Evolutionary conservation across 768 basidiomycete genomes (phyloP), one percentile per base, ranked within the genome.

Genomic region (Hericium alpestre): DNA sequence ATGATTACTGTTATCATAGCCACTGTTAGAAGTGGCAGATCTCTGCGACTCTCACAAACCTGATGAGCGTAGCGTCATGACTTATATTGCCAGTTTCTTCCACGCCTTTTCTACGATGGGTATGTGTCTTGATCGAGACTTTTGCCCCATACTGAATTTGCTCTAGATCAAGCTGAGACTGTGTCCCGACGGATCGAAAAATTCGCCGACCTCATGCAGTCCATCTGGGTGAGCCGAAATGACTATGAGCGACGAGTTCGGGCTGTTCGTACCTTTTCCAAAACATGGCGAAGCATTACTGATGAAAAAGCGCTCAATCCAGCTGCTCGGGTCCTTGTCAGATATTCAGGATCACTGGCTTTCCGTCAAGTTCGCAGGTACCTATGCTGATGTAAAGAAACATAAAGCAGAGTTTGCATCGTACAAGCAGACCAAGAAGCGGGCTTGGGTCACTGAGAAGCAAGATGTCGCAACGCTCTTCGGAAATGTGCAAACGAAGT

Each of bases 51-150:
- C 84, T 0, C 75, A 75, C n/a, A 81, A 79, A 50, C 95, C 95
- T 0, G 96, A 99, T 69, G 96, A 99, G 71, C 84, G 93, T 39
- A 92, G 89, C 70, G 90, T 97, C 11, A 97, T 97, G 92, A 97
- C 93, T 4, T 98, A 97, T 63, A 87, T 99, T 49, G 96, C 96
- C 38, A 90, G 90, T 64, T 98, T 80, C 72, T 99, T 99, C 77
- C 96, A 98, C 67, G 94, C 95, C 0, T 99, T 99, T 69, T 95
- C 93, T 0, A 86, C 90, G 0, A 94, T 96, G 87, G 92, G 94
- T 94, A 62, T 53, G 81, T 70, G 22, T 58, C 38, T 9, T 18
- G 22, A 23, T 38, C 10, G 20, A 25, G 49, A 20, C 41, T 32
- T 32, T 27, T 5, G 32, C 1, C 32, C 9, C 18, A 51, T n/a